Conservation (phyloP, 768 basidiomycete genomes). For the Pholiota conissans region DNA sequence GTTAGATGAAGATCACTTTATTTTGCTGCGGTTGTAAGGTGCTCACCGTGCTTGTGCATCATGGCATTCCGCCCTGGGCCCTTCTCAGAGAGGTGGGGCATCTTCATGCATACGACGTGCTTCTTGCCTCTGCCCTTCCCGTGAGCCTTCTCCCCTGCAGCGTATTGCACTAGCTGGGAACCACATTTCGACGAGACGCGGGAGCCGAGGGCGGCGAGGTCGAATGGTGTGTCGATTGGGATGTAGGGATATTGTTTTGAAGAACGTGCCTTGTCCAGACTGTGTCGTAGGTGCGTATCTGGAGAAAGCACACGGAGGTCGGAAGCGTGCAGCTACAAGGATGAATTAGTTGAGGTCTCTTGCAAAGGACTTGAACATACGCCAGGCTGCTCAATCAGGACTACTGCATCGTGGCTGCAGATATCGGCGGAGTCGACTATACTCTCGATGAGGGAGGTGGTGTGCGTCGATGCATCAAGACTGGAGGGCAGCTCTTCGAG, state of each 20-base stretch:
- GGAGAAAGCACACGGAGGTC: conserved; percentile 65
- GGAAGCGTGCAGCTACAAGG: conserved; percentile 67
- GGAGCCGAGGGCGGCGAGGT: conserved; percentile 37
- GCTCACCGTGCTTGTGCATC: conserved; percentile 58
- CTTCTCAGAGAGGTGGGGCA: conserved; percentile 50
- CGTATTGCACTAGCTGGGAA: conserved; percentile 44
- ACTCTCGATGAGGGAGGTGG: conserved; percentile 39
- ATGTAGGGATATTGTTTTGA: conserved; percentile 67
- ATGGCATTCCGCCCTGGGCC: conserved; percentile 44
- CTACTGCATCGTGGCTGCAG: conserved; percentile 65
- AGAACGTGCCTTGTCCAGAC: conserved; percentile 50
- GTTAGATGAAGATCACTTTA: not conserved
- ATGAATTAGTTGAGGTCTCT: not conserved
- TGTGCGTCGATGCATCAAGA: conserved; percentile 26
- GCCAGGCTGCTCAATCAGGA: conserved; percentile 71
- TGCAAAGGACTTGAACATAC: conserved; percentile 41
- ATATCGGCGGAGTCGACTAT: conserved; percentile 46
- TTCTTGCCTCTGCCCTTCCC: conserved; percentile 39
- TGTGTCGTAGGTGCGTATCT: conserved; percentile 42
- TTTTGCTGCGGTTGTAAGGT: not conserved
- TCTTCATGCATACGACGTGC: conserved; percentile 55
- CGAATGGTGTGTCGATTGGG: conserved; percentile 27
- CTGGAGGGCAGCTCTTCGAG: conserved; percentile 43
- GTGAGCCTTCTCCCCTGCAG: conserved; percentile 36
- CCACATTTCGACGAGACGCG: conserved; percentile 53